Evolutionary conservation across 805 yeast species (phyloP).

Genomic region (Candida incommunis): DNA sequence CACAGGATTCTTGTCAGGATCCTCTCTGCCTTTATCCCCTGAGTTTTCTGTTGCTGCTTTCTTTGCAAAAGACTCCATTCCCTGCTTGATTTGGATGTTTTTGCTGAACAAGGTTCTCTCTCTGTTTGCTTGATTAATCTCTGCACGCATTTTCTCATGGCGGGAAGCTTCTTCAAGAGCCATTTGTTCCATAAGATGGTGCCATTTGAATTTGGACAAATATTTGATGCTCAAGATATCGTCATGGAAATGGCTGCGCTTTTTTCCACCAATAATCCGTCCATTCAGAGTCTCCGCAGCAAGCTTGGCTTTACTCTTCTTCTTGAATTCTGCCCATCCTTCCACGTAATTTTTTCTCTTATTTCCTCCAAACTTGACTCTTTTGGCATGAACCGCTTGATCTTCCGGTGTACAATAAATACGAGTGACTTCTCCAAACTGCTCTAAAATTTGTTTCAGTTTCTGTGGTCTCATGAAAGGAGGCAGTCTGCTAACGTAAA

Average conservation of each 20-base stretch:
- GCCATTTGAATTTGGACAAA: conserved; percentile 87
- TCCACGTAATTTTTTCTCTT: conserved; percentile 77
- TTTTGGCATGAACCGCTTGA: conserved; percentile 39
- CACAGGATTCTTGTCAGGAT: background rate
- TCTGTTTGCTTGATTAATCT: conserved; percentile 76
- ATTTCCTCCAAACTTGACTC: conserved; percentile 84
- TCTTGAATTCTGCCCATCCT: conserved; percentile 91
- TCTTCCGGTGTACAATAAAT: conserved; percentile 81
- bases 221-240: conserved; percentile 88
- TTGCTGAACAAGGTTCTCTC: conserved; percentile 20
- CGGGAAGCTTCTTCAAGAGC: conserved; percentile 81
- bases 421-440: conserved; percentile 83
- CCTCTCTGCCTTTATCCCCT: background rate
- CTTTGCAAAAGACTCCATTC: conserved; percentile 37
- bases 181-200: conserved; percentile 83
- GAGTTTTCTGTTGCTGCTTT: conserved; percentile 15
- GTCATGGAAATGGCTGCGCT: conserved; percentile 81
- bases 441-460: conserved; percentile 60
- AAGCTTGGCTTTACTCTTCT: conserved; percentile 75
- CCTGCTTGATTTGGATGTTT: background rate
- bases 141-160: conserved; percentile 76
- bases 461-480: conserved; percentile 96
- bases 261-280: conserved; percentile 81
- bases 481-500: conserved; percentile 82
- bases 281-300: conserved; percentile 82